Conservation (phyloP, 176 grass and related monocot genomes). For the Oryza rufipogon region DNA sequence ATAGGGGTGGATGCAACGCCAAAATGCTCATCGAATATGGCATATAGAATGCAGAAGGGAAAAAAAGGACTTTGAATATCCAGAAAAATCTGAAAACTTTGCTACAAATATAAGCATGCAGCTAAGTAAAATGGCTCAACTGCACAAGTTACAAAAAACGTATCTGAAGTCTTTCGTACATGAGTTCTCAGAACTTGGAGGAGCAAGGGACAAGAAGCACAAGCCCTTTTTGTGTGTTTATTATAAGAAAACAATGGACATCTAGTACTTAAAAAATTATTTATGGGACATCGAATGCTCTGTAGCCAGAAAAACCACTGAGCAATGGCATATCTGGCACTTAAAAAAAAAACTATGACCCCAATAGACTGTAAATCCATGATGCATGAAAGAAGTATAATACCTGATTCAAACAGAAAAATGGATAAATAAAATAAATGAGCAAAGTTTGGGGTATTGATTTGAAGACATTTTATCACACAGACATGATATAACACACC, state of each 20-base stretch:
- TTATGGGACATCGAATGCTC: background rate
- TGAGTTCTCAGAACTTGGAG: slow-evolving; percentile 1
- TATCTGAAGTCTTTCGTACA: background rate
- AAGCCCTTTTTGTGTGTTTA: background rate
- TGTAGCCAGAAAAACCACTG: background rate
- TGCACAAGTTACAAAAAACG: background rate
- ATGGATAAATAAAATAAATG: background rate
- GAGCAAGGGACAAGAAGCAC: background rate
- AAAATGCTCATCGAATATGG: background rate
- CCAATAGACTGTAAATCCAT: background rate
- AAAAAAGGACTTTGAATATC: background rate
- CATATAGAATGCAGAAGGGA: background rate
- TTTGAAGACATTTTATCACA: too few species aligned
- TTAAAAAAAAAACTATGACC: background rate
- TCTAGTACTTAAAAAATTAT: background rate
- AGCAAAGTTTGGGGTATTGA: background rate
- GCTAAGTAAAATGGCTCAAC: background rate
- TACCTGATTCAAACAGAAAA: background rate
- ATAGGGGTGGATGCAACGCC: background rate
- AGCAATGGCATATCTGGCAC: background rate
- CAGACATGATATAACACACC: background rate
- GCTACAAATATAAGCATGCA: background rate
- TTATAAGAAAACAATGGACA: background rate
- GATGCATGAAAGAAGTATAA: background rate
- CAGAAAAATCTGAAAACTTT: background rate